Evolutionary conservation across 257 asterid species (phyloP), one percentile per base, ranked within the genome.

Genomic region (Henckelia pumila): DNA sequence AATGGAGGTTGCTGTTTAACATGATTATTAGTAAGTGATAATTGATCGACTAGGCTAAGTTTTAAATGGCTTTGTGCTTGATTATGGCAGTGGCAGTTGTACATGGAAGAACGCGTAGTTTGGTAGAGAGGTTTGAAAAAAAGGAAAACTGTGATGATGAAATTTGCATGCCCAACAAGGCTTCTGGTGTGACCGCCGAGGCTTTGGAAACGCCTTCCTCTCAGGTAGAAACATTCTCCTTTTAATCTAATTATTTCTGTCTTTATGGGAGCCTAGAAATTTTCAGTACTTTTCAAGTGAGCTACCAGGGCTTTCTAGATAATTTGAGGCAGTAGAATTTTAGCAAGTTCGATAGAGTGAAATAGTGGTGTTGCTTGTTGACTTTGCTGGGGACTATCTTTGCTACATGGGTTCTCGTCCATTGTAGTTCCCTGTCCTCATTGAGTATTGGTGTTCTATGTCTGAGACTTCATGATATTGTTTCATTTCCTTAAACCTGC

Each of bases 101-200:
- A 70, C 88, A 68, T 66, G 99, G 99, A 81, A 84, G 96, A 85
- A 93, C 99, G 0, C 95, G 97, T 60, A 85, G 92, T 75, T 74
- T 88, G 83, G 99, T 93, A 73, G 95, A 93, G 85, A 93, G 92
- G 74, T 88, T 93, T 79, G 99, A 93, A 70, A 81, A 72, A 73
- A 84, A 82, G 72, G 96, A 90, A 75, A 82, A 62, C 23, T 3
- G 63, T 28, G 81, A 64, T 21, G 82, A 68, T 76, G 97, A 88
- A 72, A 69, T 57, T 70, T 66, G 65, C 66, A 61, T 65, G 8
- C 82, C 86, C 37, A 80, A 77, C 64, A 55, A 9, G 49, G 77
- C 68, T 75, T 73, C 84, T 71, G 72, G 33, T 49, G 68, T 67
- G 60, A 73, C 73, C 64, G 19, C 75, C 37, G 84, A 81, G 80